A percentile compares a stretch with the other conserved stretches of the same genome.
phyloP scores from a whole-genome alignment of 1,284 basidiomycete species.

The Naganishia cerealis region DNA sequence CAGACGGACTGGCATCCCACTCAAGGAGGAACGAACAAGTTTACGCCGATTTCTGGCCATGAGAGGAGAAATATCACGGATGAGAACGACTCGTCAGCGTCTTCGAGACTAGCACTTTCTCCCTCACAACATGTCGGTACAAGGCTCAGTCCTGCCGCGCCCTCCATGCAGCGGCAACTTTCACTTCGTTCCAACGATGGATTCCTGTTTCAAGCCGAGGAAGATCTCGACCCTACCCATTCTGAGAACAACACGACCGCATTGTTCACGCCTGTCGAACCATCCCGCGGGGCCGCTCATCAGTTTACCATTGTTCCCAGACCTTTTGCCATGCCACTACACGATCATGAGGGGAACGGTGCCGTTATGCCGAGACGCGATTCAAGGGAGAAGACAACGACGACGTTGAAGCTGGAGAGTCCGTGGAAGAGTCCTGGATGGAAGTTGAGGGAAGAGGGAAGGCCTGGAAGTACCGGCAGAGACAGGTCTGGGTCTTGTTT shows the following conservation, averaged over 20 bases:
- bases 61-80: background rate
- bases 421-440: conserved; percentile 36
- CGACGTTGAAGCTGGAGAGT: conserved; percentile 26
- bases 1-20: conserved; percentile 2
- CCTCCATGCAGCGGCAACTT: conserved; percentile 12
- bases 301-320: conserved; percentile 2
- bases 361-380: background rate
- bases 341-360: background rate
- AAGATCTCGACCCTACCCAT: conserved; percentile 2
- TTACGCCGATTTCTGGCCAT: background rate
- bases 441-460: conserved; percentile 1
- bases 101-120: background rate
- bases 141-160: background rate
- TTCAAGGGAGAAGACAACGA: background rate
- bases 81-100: conserved; percentile 2
- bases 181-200: conserved; percentile 20
- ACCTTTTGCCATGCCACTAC: background rate
- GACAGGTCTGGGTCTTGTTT: background rate
- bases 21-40: background rate
- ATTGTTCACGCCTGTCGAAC: conserved; percentile 1
- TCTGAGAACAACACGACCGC: background rate
- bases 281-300: too few species aligned
- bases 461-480: background rate
- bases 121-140: background rate
- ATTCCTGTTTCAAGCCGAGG: conserved; percentile 12